Base-by-base conservation (phyloP, 495 filamentous ascomycete species). In the Alectoria sarmentosa region DNA sequence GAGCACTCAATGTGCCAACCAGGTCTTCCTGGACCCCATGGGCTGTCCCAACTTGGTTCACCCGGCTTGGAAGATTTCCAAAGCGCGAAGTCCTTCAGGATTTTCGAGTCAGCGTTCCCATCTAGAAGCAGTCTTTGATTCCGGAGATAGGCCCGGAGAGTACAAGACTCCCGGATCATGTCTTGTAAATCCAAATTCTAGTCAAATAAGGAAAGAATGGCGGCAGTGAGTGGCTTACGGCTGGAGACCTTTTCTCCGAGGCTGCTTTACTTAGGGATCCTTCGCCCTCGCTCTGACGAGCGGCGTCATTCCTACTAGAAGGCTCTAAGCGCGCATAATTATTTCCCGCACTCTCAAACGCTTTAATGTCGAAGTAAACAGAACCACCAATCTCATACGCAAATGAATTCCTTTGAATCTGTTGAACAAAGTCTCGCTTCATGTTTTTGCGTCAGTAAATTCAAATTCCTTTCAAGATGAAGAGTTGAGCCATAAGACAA, bases 1-100 rank as follows among this genome's bases (percentile, higher is more conserved):
- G 89, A 94, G 84, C 94, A 98, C 78, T 98, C 93, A 66, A 98
- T 97, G 74, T 98, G 94, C 94, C 63, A 65, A 21, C 94, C 94
- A 1, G 94, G 94, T 26, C 94, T 81, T 34, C 93, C 92, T 56
- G 83, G 78, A 13, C 92, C 91, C 93, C 94, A 98, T 8, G 83
- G 83, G 69, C 86, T 91, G 15, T 84, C 76, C 94, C 94, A 98
- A 65, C 82, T 88, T 1, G 94, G 94, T 78, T 98, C 94, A 44
- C 94, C 93, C 6, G 89, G 84, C 76, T 95, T 97, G 0, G 87
- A 91, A 44, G 88, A 83, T 76, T 98, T 98, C 93, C 92, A 96
- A 6, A 98, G 79, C 3, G 92, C 94, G 75, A 98, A 98, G 71
- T 98, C 93, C 52, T 55, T 21, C 30, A 55, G 0, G 8, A 55